These are phyloP conservation scores for Blastobotrys americana DNA, from an alignment of 805 yeast species.

Conservation along the genomic window DNA sequence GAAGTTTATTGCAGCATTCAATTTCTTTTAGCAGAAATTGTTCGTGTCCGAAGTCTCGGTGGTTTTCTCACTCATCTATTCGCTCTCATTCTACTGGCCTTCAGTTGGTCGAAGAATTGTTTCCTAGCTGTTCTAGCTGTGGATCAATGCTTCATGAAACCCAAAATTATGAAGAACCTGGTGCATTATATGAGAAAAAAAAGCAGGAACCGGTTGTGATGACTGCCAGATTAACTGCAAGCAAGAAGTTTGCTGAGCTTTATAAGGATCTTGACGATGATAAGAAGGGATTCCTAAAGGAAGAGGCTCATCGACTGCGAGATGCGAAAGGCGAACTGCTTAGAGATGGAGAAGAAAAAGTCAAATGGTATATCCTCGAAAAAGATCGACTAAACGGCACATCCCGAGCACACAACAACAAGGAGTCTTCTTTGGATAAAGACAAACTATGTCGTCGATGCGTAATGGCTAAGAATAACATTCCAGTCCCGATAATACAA, in stretches of 20 bases:
- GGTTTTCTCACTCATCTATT: too few species aligned
- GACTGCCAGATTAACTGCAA: slow-evolving; percentile 1
- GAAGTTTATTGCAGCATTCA: too few species aligned
- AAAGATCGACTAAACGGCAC: too few species aligned
- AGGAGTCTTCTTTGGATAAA: too few species aligned
- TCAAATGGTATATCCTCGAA: slow-evolving; percentile 4
- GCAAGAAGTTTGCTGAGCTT: slow-evolving; percentile 3
- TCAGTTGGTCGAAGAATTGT: background rate
- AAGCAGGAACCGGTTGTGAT: slow-evolving; percentile 2
- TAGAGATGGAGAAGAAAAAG: background rate
- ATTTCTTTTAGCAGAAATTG: too few species aligned
- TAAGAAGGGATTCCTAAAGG: slow-evolving; percentile 11
- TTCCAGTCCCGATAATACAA: slow-evolving; percentile 1
- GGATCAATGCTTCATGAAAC: slow-evolving; percentile 9
- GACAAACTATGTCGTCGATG: slow-evolving; percentile 22
- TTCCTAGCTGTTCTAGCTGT: slow-evolving; percentile 5
- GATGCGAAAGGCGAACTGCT: too few species aligned
- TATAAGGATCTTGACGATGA: slow-evolving; percentile 12
- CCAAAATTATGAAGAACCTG: slow-evolving; percentile 1
- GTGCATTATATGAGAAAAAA: background rate
- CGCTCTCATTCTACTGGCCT: slow-evolving; percentile 4
- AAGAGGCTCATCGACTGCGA: slow-evolving; percentile 9
- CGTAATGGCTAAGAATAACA: slow-evolving; percentile 11
- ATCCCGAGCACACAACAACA: too few species aligned
- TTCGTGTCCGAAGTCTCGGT: too few species aligned